Percentiles rank a stretch among this genome's conserved stretches.
These are phyloP conservation scores for Populus davidiana DNA, from an alignment of 345 rosid genomes.

Conservation along the genomic window DNA sequence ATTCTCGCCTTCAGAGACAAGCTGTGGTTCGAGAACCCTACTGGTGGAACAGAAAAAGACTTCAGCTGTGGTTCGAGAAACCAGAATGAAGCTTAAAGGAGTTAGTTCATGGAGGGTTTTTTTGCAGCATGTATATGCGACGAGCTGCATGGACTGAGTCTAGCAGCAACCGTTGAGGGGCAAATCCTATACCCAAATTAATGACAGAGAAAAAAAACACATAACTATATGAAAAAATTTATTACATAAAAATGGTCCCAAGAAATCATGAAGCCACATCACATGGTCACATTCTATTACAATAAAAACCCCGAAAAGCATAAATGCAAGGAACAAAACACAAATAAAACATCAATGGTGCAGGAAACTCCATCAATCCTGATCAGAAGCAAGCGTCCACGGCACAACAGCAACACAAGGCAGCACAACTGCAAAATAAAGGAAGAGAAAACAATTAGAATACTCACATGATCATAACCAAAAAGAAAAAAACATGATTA, in stretches of 20 bases:
- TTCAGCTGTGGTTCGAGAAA: too few species aligned
- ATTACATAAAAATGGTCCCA: neutral
- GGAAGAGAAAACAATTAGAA: neutral
- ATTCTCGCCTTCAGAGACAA: too few species aligned
- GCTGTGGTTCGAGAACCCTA: too few species aligned
- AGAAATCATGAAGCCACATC: neutral
- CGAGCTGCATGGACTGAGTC: too few species aligned
- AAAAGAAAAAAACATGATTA: too few species aligned
- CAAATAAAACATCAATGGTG: neutral
- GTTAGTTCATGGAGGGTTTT: too few species aligned
- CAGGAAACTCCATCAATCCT: neutral
- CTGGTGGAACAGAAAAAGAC: too few species aligned
- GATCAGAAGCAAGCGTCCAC: constrained; percentile 63
- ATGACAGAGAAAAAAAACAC: neutral
- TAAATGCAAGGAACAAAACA: neutral
- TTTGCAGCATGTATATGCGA: too few species aligned
- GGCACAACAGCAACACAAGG: constrained; percentile 69
- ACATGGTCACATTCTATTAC: neutral
- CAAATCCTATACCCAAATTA: too few species aligned
- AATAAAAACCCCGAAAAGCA: neutral
- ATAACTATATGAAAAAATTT: neutral
- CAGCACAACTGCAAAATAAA: constrained; percentile 53
- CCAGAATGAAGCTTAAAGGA: too few species aligned
- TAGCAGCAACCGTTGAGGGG: too few species aligned
- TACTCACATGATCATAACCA: neutral